Evolutionary conservation across 1,139 yeast species (phyloP).

Genomic region (Geotrichum siamense): DNA sequence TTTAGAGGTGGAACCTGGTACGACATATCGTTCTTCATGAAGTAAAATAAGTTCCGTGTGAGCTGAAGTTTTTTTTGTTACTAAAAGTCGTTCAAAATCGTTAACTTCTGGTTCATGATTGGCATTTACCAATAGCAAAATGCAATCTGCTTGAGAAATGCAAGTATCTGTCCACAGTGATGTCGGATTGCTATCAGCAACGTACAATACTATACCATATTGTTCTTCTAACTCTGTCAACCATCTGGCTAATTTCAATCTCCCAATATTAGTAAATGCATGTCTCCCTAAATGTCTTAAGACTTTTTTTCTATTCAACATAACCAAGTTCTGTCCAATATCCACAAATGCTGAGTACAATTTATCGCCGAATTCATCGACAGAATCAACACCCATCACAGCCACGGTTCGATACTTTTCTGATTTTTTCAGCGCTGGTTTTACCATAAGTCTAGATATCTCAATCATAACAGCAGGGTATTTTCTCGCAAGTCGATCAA

Average conservation of each 20-base stretch:
- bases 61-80: conserved; percentile 76
- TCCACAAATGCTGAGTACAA: conserved; percentile 61
- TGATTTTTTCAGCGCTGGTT: not conserved
- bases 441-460: conserved; percentile 73
- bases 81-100: conserved; percentile 71
- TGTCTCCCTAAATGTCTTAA: conserved; percentile 78
- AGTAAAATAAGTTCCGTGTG: conserved; percentile 78
- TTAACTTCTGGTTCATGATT: conserved; percentile 64
- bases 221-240: conserved; percentile 88
- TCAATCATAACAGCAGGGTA: conserved; percentile 89
- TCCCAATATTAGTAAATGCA: conserved; percentile 86
- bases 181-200: conserved; percentile 76
- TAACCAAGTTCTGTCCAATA: conserved; percentile 67
- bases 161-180: conserved; percentile 92
- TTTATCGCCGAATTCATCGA: conserved; percentile 71
- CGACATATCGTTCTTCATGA: conserved; percentile 76
- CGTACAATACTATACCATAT: conserved; percentile 77
- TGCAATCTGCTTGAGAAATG: conserved; percentile 91
- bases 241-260: conserved; percentile 78
- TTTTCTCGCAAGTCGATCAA: conserved; percentile 74
- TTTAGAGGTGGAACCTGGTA: conserved; percentile 73
- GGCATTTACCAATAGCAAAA: conserved; percentile 42
- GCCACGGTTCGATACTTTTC: conserved; percentile 66
- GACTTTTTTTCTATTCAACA: conserved; percentile 75
- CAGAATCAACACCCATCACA: conserved; percentile 51